Percentiles rank a stretch among this genome's conserved stretches.
Conservation (phyloP, 1,284 basidiomycete genomes). For the Fomitopsis betulina region DNA sequence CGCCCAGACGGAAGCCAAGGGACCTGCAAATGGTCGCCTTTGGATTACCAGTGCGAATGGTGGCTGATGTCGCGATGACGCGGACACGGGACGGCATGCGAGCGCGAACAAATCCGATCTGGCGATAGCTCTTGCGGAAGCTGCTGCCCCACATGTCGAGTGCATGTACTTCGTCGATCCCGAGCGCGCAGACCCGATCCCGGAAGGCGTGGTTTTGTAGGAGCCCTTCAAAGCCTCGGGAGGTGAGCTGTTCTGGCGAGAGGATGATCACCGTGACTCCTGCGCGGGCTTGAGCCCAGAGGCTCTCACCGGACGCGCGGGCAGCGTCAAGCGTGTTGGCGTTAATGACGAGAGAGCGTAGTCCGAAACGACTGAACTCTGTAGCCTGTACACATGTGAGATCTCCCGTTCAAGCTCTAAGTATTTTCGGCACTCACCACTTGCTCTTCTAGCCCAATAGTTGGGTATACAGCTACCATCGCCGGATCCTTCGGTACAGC, state of each 20-base stretch:
- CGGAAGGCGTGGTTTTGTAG: background rate
- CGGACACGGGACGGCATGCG: too few species aligned
- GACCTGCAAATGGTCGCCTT: too few species aligned
- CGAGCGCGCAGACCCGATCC: background rate
- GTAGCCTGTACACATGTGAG: background rate
- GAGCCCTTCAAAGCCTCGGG: background rate
- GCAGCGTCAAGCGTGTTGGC: background rate
- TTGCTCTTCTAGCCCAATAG: background rate
- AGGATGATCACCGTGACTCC: background rate
- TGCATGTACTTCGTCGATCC: background rate
- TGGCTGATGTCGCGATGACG: too few species aligned
- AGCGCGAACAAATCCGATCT: too few species aligned
- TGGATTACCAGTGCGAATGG: too few species aligned
- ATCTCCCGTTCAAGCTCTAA: too few species aligned
- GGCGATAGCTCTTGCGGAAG: background rate
- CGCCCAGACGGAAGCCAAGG: too few species aligned
- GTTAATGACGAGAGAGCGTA: background rate
- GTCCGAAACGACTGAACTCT: background rate
- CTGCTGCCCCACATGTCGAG: constrained; percentile 1
- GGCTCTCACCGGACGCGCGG: background rate
- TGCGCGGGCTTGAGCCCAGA: background rate
- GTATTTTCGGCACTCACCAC: background rate
- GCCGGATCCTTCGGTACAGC: constrained; percentile 6
- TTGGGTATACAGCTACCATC: background rate
- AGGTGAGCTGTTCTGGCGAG: background rate